Conservation (phyloP, 2,329 filamentous ascomycete species). For the Phialocephala subalpina region DNA sequence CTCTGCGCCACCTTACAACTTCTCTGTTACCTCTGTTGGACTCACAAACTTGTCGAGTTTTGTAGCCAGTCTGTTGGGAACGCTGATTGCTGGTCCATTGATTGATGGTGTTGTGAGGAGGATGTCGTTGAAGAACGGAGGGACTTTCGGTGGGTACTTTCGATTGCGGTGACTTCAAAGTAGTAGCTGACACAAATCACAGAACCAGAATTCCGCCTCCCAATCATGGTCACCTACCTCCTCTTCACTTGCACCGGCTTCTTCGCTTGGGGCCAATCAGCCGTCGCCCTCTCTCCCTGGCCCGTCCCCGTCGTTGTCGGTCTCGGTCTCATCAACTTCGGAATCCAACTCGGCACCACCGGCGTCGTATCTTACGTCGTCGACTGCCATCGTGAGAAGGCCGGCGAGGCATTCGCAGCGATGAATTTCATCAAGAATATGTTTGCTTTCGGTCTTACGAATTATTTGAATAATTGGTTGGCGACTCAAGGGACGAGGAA, state of each 20-base stretch:
- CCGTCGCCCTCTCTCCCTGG: constrained; percentile 42
- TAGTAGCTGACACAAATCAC: constrained; percentile 32
- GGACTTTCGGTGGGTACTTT: constrained; percentile 28
- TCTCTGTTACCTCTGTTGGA: constrained; percentile 54
- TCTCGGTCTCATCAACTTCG: constrained; percentile 46
- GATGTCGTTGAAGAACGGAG: constrained; percentile 41
- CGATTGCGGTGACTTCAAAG: neutral
- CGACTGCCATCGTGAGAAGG: constrained; percentile 49
- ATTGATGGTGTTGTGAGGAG: constrained; percentile 45
- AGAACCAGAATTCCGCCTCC: constrained; percentile 49
- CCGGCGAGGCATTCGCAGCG: constrained; percentile 50
- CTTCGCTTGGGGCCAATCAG: constrained; percentile 48
- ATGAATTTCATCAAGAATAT: constrained; percentile 51
- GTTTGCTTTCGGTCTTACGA: constrained; percentile 44
- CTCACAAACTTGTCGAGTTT: constrained; percentile 58
- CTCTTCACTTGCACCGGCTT: constrained; percentile 47
- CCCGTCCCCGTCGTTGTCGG: constrained; percentile 45
- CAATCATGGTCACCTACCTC: constrained; percentile 40
- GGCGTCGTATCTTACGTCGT: constrained; percentile 50
- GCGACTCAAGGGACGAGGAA: constrained; percentile 37
- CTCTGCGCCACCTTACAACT: constrained; percentile 36
- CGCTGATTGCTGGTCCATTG: constrained; percentile 55
- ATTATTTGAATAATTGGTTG: constrained; percentile 39
- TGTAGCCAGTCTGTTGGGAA: constrained; percentile 53
- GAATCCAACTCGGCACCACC: constrained; percentile 48